Base-by-base conservation (phyloP, 768 basidiomycete genomes). In the Candolleomyces efflorescens region DNA sequence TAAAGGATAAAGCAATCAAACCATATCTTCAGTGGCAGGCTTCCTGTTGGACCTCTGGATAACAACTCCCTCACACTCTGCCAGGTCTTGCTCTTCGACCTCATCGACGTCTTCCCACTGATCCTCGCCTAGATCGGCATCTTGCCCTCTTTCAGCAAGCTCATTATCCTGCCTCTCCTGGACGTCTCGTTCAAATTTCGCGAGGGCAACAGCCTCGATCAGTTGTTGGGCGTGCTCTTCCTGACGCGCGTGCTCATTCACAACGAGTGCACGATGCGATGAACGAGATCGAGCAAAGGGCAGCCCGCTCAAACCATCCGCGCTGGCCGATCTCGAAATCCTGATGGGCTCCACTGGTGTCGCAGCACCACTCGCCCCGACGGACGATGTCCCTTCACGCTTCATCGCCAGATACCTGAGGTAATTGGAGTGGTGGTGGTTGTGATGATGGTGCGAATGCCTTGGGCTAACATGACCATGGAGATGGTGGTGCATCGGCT, bases 381-480 rank as follows among this genome's bases (percentile, higher is more conserved):
- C n/a, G 17, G 51, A 32, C 37, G 39, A 32, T 18, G 51, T 53
- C 4, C 51, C 51, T 36, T 53, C 51, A 15, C 51, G 13, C 36
- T 53, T 53, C 51, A 53, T 53, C 36, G 51, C 51, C 3, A 53
- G 51, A 32, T 53, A 53, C 37, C 51, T 37, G 51, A 53, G 51
- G 37, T 53, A 53, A 39, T 53, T 53, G 17, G 37, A 22, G 18
- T 37, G 12, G 10, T 37, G 51, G 9, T 13, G 18, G 12, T 13
- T 4, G 51, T 53, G 51, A n/a, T 53, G 51, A 38, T 36, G 32
- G 20, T 53, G 37, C n/a, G 32, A 39, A 39, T 53, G 51, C 51
- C 37, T 37, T 3, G 12, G 37, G 11, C 18, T n/a, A 17, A 13
- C 13, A 20, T 53, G 51, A 5, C 37, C 36, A 38, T 37, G 51